These are phyloP conservation scores for Pichia gijzeniarum DNA, from an alignment of 805 yeast species.

Conservation along the genomic window DNA sequence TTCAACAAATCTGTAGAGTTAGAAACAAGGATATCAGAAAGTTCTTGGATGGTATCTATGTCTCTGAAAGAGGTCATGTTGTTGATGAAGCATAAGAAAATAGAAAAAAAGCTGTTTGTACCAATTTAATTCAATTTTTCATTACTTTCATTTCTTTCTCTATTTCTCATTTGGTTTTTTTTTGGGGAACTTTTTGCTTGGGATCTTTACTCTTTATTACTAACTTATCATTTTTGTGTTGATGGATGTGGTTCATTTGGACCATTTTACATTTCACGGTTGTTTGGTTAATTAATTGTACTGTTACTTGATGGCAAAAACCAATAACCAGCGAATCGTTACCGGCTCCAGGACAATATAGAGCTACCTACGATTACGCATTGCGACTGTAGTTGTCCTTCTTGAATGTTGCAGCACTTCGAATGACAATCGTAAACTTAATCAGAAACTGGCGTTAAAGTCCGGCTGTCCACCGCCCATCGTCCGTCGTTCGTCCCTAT, in stretches of 20 bases:
- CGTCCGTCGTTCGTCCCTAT: too few species aligned
- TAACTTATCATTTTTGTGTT: slow-evolving; percentile 4
- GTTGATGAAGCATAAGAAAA: slow-evolving; percentile 37
- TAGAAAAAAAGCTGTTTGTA: neutral
- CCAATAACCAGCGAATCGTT: slow-evolving; percentile 28
- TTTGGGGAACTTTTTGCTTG: neutral
- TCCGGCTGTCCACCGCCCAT: too few species aligned
- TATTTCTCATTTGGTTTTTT: neutral
- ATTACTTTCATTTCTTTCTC: neutral
- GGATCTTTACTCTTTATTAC: slow-evolving; percentile 1
- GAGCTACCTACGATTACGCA: slow-evolving; percentile 33
- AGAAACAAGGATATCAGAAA: slow-evolving; percentile 99
- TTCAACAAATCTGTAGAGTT: slow-evolving; percentile 96
- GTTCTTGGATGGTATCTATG: slow-evolving; percentile 99
- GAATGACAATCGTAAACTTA: neutral
- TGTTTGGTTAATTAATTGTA: slow-evolving; percentile 1
- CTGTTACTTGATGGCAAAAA: neutral
- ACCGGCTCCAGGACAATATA: slow-evolving; percentile 24
- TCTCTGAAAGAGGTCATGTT: slow-evolving; percentile 89
- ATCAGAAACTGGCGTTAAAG: too few species aligned
- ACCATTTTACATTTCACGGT: neutral
- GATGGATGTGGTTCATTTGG: slow-evolving; percentile 3
- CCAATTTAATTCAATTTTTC: neutral
- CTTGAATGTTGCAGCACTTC: slow-evolving; percentile 12
- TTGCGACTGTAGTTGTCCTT: slow-evolving; percentile 5